These are phyloP conservation scores for Isabelozyma gotoi DNA, from an alignment of 805 yeast species.

Conservation along the genomic window DNA sequence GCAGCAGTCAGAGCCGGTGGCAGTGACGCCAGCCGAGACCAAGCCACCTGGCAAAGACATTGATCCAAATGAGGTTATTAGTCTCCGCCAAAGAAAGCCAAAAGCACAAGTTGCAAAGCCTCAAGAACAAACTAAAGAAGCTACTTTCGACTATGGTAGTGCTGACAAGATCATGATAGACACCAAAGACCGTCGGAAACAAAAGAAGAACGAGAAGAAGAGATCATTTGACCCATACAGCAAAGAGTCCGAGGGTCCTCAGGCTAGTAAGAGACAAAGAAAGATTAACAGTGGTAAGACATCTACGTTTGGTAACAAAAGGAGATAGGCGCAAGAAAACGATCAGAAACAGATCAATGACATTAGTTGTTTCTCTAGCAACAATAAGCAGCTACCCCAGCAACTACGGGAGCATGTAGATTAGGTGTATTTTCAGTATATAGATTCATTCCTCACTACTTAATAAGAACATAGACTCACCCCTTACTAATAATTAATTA, in stretches of 20 bases:
- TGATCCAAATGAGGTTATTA: conserved; percentile 39
- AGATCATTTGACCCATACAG: conserved; percentile 61
- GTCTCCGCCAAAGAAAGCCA: conserved; percentile 27
- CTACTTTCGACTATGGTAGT: conserved; percentile 43
- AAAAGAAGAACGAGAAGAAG: conserved; percentile 24
- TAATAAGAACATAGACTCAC: no score
- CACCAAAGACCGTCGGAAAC: conserved; percentile 9
- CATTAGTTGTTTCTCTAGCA: no score
- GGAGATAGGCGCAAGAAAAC: no score
- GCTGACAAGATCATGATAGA: conserved; percentile 42
- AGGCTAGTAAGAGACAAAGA: conserved; percentile 49
- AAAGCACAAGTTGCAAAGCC: background rate
- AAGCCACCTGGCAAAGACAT: conserved; percentile 6
- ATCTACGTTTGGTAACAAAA: conserved; percentile 26
- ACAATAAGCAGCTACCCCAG: no score
- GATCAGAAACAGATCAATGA: no score
- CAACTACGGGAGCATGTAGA: no score
- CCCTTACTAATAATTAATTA: no score
- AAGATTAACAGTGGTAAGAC: conserved; percentile 35
- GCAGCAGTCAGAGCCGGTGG: conserved; percentile 5
- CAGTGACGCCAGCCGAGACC: background rate
- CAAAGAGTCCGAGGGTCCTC: conserved; percentile 50
- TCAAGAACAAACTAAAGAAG: conserved; percentile 1
- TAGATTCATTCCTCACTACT: no score
- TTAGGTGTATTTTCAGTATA: no score